Evolutionary conservation across 495 filamentous ascomycete genomes (phyloP), one percentile per base, ranked within the genome.

Genomic region (Glarea lozoyensis): DNA sequence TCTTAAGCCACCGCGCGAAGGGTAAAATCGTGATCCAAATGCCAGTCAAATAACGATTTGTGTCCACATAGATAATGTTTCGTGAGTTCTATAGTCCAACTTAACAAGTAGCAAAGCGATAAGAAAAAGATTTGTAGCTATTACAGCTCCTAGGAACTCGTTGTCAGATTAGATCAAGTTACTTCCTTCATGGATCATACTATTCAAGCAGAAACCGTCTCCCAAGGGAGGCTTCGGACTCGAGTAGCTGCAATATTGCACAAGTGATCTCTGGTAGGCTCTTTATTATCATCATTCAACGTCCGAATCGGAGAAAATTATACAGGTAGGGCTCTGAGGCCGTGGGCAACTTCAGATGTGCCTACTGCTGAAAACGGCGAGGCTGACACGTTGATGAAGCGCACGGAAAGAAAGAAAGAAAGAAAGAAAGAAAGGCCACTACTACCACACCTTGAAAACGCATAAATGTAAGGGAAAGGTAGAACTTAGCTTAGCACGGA

Each of bases 91-190:
- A n/a, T n/a, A n/a, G n/a, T n/a, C n/a, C n/a, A n/a, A n/a, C n/a
- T n/a, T n/a, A n/a, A n/a, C n/a, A n/a, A n/a, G n/a, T n/a, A n/a
- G n/a, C n/a, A n/a, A n/a, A n/a, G n/a, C n/a, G n/a, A n/a, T n/a
- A n/a, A n/a, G n/a, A n/a, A n/a, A n/a, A n/a, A n/a, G n/a, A n/a
- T n/a, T n/a, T n/a, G n/a, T n/a, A n/a, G n/a, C n/a, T n/a, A n/a
- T n/a, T n/a, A 40, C 10, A 20, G 10, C 38, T 3, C 22, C 38
- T 4, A 12, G n/a, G n/a, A n/a, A n/a, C 25, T 27, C 6, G 38
- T 47, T 45, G 41, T 55, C 52, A 55, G 52, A 55, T 55, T 55
- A 55, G 52, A 55, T 55, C 52, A 55, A 55, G 52, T 55, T 23
- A 43, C 17, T 6, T 48, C 47, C 48, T 27, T 50, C 52, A 55